Conservation (phyloP, 306 rosid species). For the Begonia loranthoides region DNA sequence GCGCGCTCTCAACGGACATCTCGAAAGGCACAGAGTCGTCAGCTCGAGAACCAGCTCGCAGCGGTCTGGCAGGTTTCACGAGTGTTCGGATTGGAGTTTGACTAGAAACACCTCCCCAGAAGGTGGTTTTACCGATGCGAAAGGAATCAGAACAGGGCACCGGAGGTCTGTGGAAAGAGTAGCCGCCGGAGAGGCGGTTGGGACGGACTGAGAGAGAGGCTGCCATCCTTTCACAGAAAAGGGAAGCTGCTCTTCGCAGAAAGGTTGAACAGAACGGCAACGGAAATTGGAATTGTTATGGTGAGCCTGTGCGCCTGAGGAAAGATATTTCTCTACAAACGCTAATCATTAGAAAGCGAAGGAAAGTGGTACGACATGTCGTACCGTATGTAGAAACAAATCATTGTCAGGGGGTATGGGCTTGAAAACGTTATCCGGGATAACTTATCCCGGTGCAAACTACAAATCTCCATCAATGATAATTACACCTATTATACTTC, state of each 20-base stretch:
- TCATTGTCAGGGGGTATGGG: too few relatives aligned
- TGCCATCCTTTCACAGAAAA: constrained; percentile 25
- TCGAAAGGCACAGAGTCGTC: constrained; percentile 81
- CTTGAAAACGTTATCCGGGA: too few relatives aligned
- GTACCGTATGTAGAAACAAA: too few relatives aligned
- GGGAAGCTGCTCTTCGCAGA: constrained; percentile 24
- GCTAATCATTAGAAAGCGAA: too few relatives aligned
- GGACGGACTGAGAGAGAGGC: constrained; percentile 79
- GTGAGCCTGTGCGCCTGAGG: too few relatives aligned
- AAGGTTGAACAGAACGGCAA: background rate
- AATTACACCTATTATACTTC: too few relatives aligned
- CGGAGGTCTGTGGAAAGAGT: constrained; percentile 37
- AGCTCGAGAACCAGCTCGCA: constrained; percentile 64
- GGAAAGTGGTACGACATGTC: too few relatives aligned
- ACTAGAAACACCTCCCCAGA: constrained; percentile 19
- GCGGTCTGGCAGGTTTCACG: constrained; percentile 23
- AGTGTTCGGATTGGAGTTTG: constrained; percentile 15
- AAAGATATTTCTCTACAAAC: too few relatives aligned
- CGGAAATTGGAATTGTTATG: too few relatives aligned
- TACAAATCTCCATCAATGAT: too few relatives aligned
- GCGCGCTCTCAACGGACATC: constrained; percentile 91
- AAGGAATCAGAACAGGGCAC: constrained; percentile 14
- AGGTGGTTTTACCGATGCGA: constrained; percentile 9
- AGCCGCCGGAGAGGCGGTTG: constrained; percentile 57
- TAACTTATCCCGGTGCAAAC: too few relatives aligned